These are phyloP conservation scores for Penicillium turbatum DNA, from an alignment of 495 filamentous ascomycete genomes.

Conservation along the genomic window DNA sequence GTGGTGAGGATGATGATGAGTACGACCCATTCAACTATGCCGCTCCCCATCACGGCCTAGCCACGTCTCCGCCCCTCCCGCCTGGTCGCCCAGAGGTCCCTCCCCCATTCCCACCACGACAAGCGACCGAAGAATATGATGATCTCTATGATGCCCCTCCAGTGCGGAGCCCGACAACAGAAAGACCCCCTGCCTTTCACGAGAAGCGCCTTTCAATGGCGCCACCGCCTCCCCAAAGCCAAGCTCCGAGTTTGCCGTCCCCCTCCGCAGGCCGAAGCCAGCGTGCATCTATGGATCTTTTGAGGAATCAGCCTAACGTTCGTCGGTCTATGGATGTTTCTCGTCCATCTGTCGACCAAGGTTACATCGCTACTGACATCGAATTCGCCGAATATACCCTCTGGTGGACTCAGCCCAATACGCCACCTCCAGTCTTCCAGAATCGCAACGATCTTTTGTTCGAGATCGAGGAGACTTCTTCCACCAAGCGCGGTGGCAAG, in stretches of 20 bases:
- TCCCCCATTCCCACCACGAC: slow-evolving; percentile 30
- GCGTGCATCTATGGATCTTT: slow-evolving; percentile 68
- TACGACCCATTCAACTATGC: slow-evolving; percentile 73
- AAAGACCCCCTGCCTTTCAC: slow-evolving; percentile 42
- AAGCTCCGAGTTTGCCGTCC: slow-evolving; percentile 40
- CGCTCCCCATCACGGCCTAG: slow-evolving; percentile 40
- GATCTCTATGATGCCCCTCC: slow-evolving; percentile 53
- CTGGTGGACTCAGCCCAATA: slow-evolving; percentile 78
- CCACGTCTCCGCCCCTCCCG: slow-evolving; percentile 18
- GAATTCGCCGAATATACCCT: slow-evolving; percentile 66
- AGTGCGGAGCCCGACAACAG: slow-evolving; percentile 40
- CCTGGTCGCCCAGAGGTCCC: slow-evolving; percentile 27
- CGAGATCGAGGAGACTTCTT: slow-evolving; percentile 74
- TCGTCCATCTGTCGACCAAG: slow-evolving; percentile 64
- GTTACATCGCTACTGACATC: slow-evolving; percentile 80
- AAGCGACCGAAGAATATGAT: slow-evolving; percentile 39
- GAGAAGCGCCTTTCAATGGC: slow-evolving; percentile 28
- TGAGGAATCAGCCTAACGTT: slow-evolving; percentile 43
- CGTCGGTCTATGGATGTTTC: slow-evolving; percentile 71
- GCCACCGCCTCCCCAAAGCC: slow-evolving; percentile 28
- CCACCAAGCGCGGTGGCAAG: slow-evolving; percentile 63
- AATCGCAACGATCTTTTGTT: slow-evolving; percentile 77
- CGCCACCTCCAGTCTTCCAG: slow-evolving; percentile 74
- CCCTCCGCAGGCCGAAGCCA: slow-evolving; percentile 41
- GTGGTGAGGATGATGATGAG: slow-evolving; percentile 57